These are phyloP conservation scores for Raphanus hybrid DNA, from an alignment of 441 rosid genomes.

Conservation along the genomic window DNA sequence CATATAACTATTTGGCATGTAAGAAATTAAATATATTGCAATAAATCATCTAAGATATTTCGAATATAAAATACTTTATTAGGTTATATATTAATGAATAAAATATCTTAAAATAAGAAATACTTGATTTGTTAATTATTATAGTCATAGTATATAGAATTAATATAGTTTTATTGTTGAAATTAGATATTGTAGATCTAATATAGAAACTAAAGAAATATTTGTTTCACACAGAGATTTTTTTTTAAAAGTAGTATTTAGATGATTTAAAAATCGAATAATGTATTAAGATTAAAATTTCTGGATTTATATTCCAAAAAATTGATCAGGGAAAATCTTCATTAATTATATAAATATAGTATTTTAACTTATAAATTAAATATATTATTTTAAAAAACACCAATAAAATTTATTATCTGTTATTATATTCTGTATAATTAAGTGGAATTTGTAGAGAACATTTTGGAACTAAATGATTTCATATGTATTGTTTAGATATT, in stretches of 20 bases:
- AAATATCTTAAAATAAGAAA: background rate
- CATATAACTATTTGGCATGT: too few relatives aligned
- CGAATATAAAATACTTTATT: too few relatives aligned
- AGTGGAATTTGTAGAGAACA: background rate
- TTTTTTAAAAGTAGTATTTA: background rate
- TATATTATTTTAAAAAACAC: too few relatives aligned
- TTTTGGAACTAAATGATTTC: background rate
- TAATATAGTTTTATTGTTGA: background rate
- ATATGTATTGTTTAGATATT: background rate
- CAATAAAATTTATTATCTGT: too few relatives aligned
- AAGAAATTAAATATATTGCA: too few relatives aligned
- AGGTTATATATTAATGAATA: too few relatives aligned
- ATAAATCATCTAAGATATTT: background rate
- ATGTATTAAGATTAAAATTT: background rate
- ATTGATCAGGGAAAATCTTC: background rate
- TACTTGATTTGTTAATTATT: background rate
- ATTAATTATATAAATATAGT: too few relatives aligned
- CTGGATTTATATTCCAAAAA: background rate
- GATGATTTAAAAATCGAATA: too few relatives aligned
- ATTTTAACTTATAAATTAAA: too few relatives aligned
- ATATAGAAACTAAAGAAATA: background rate
- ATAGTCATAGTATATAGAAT: background rate
- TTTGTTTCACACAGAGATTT: too few relatives aligned
- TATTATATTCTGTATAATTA: too few relatives aligned
- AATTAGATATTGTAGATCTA: background rate